Evolutionary conservation across 2,329 filamentous ascomycete species (phyloP).

Genomic region (Dendrostoma leiphaemia): DNA sequence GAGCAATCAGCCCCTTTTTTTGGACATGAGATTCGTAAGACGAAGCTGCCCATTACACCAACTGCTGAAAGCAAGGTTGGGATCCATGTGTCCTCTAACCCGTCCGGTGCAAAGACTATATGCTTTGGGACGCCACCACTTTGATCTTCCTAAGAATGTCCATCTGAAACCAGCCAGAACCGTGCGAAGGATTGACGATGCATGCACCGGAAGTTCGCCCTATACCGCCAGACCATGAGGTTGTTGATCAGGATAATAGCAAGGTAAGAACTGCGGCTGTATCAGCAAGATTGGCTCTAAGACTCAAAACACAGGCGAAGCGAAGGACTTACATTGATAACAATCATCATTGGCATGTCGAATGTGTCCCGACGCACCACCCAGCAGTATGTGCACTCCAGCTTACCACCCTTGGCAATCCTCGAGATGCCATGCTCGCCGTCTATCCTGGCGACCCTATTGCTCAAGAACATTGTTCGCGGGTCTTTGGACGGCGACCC

Average conservation of each 20-base stretch:
- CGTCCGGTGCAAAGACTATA: constrained; percentile 10
- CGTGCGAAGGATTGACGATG: not conserved
- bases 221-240: constrained; percentile 52
- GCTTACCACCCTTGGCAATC: constrained; percentile 83
- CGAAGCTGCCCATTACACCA: no score
- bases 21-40: not conserved
- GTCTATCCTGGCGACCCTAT: constrained; percentile 60
- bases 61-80: no score
- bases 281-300: constrained; percentile 4
- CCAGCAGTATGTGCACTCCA: constrained; percentile 96
- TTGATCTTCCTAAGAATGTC: not conserved
- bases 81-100: not conserved
- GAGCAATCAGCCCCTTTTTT: not conserved
- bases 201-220: not conserved
- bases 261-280: constrained; percentile 51
- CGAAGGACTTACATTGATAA: constrained; percentile 81
- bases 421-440: constrained; percentile 78
- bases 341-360: constrained; percentile 97
- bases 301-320: no score
- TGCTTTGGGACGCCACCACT: not conserved
- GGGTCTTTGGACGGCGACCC: constrained; percentile 45
- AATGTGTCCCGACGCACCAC: constrained; percentile 95
- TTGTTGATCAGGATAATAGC: constrained; percentile 58
- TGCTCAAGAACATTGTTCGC: constrained; percentile 52
- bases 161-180: not conserved